Evolutionary conservation across 1,284 basidiomycete species (phyloP).

Genomic region (Apiotrichum laibachii): DNA sequence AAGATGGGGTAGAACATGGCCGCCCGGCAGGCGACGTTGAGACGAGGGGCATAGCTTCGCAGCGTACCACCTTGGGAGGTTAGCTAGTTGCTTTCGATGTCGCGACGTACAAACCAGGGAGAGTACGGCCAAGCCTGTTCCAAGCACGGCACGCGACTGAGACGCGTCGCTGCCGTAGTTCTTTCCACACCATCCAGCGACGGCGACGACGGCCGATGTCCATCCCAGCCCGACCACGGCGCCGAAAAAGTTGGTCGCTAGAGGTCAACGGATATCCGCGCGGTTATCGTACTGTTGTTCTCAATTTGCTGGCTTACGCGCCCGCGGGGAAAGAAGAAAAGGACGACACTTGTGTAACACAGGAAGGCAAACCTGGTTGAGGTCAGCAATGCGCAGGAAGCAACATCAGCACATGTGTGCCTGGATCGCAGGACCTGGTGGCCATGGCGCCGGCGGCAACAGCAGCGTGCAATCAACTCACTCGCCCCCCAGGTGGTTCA

Average conservation of each 20-base stretch:
- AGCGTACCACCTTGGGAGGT: constrained; percentile 38
- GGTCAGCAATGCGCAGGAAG: not conserved
- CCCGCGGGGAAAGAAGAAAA: constrained; percentile 51
- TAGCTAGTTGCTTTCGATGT: not conserved
- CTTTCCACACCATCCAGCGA: constrained; percentile 37
- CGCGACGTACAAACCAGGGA: constrained; percentile 37
- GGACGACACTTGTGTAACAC: constrained; percentile 41
- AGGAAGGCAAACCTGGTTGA: constrained; percentile 46
- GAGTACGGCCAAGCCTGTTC: constrained; percentile 39
- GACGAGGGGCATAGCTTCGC: constrained; percentile 36
- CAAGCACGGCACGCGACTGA: constrained; percentile 35
- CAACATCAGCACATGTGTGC: no score
- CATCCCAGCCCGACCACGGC: constrained; percentile 40
- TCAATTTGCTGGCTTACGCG: constrained; percentile 45
- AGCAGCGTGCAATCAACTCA: constrained; percentile 21
- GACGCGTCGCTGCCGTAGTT: constrained; percentile 34
- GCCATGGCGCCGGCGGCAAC: no score
- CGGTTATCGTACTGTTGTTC: constrained; percentile 32
- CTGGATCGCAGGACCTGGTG: no score
- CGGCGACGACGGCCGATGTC: constrained; percentile 37
- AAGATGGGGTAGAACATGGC: constrained; percentile 49
- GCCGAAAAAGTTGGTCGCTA: constrained; percentile 26
- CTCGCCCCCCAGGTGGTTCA: constrained; percentile 36
- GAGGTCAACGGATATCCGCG: not conserved
- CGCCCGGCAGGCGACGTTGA: constrained; percentile 45